Conservation (phyloP, 1,139 yeast species). For the Geotrichum histeridarum region DNA sequence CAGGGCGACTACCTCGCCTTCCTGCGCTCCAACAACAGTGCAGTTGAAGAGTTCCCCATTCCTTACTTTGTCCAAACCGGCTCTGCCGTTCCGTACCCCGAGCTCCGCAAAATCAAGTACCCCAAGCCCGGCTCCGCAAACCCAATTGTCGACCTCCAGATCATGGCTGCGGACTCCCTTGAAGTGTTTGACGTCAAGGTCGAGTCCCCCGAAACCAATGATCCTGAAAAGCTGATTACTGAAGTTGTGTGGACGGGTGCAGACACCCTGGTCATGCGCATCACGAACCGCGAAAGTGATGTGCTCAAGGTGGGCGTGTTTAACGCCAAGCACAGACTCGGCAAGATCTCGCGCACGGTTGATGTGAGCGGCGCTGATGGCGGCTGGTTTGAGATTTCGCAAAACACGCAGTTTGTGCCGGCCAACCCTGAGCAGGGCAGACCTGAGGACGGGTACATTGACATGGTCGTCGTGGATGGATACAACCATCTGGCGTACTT, state of each 20-base stretch:
- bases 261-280: conserved; percentile 53
- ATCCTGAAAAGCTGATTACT: conserved; percentile 54
- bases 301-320: conserved; percentile 52
- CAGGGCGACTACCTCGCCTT: conserved; percentile 61
- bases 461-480: conserved; percentile 60
- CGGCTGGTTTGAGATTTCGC: conserved; percentile 75
- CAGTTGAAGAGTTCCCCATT: conserved; percentile 59
- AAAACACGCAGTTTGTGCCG: conserved; percentile 66
- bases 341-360: conserved; percentile 43
- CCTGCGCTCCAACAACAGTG: conserved; percentile 63
- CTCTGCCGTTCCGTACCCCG: conserved; percentile 51
- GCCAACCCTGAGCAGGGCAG: conserved; percentile 44
- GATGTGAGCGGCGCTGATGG: conserved; percentile 54
- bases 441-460: conserved; percentile 58
- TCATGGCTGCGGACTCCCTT: conserved; percentile 41
- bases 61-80: conserved; percentile 52
- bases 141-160: conserved; percentile 54
- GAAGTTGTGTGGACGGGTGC: conserved; percentile 67
- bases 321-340: conserved; percentile 40
- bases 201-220: conserved; percentile 28
- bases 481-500: conserved; percentile 68
- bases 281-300: conserved; percentile 68
- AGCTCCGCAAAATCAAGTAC: conserved; percentile 55
- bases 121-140: conserved; percentile 84
- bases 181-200: conserved; percentile 32